Percentiles rank a stretch among this genome's conserved stretches.
Evolutionary conservation across 495 filamentous ascomycete species (phyloP).

Genomic region (Penicillium tannophilum): DNA sequence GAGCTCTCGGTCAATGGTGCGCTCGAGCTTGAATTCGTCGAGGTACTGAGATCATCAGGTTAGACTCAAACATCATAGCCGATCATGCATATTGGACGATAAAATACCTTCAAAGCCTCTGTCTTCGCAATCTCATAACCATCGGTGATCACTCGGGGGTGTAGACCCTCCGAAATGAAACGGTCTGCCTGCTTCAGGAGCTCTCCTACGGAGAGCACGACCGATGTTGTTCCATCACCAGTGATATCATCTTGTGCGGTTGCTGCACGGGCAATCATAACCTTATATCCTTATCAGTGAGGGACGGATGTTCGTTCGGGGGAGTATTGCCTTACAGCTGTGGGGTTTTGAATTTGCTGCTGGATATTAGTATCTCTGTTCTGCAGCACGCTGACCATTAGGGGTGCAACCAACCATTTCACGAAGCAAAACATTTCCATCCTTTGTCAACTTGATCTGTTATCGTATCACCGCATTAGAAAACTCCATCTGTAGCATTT

Average conservation of each 20-base stretch:
- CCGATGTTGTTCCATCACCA: slow-evolving; percentile 96
- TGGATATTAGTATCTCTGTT: slow-evolving; percentile 36
- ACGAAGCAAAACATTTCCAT: slow-evolving; percentile 91
- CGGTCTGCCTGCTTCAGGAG: slow-evolving; percentile 96
- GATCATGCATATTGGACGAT: background rate
- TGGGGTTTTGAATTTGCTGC: slow-evolving; percentile 81
- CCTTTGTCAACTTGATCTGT: slow-evolving; percentile 98
- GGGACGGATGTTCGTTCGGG: slow-evolving; percentile 13
- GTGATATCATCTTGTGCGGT: slow-evolving; percentile 99
- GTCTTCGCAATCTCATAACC: slow-evolving; percentile 96
- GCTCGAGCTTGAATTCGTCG: slow-evolving; percentile 86
- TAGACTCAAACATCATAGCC: slow-evolving; percentile 14
- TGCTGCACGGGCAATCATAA: slow-evolving; percentile 98
- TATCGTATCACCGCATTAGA: slow-evolving; percentile 18
- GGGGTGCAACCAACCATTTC: slow-evolving; percentile 76
- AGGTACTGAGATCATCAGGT: slow-evolving; percentile 68
- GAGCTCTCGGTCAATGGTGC: slow-evolving; percentile 88
- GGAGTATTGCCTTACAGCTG: slow-evolving; percentile 62
- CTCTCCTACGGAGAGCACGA: slow-evolving; percentile 94
- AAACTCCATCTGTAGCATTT: slow-evolving; percentile 5
- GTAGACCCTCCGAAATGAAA: slow-evolving; percentile 90
- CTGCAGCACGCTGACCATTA: background rate
- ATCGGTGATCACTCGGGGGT: slow-evolving; percentile 95
- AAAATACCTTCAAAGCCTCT: slow-evolving; percentile 77
- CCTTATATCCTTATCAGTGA: slow-evolving; percentile 45